These are phyloP conservation scores for Jamesozyma jinghongensis DNA, from an alignment of 805 yeast genomes.

Conservation along the genomic window DNA sequence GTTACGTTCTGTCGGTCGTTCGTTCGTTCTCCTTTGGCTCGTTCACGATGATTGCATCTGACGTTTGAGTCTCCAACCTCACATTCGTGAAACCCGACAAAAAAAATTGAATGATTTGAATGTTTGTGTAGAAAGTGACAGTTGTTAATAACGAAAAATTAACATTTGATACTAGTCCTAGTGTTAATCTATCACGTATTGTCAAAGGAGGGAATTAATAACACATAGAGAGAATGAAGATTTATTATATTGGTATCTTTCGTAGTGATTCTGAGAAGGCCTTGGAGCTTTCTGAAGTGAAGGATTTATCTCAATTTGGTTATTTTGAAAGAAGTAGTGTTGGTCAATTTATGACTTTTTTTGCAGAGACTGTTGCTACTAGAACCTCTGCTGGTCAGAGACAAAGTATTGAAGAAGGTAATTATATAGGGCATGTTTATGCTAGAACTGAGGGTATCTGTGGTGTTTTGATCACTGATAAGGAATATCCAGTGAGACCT, in stretches of 20 bases:
- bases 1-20: too few species aligned
- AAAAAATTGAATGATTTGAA: too few species aligned
- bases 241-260: conserved; percentile 81
- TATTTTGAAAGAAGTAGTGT: conserved; percentile 81
- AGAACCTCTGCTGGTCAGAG: conserved; percentile 86
- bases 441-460: conserved; percentile 84
- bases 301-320: conserved; percentile 77
- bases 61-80: too few species aligned
- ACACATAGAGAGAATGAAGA: conserved; percentile 49
- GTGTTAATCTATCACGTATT: too few species aligned
- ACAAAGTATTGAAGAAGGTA: conserved; percentile 88
- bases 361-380: conserved; percentile 80
- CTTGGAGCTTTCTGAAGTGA: conserved; percentile 66
- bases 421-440: conserved; percentile 86
- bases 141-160: too few species aligned
- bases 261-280: conserved; percentile 52
- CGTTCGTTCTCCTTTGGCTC: too few species aligned
- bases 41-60: too few species aligned
- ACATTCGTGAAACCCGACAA: too few species aligned
- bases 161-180: too few species aligned
- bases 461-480: conserved; percentile 86
- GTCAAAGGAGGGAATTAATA: background rate
- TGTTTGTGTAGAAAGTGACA: background rate
- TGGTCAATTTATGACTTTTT: conserved; percentile 90
- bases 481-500: conserved; percentile 94